Evolutionary conservation across 164 flowering plant genomes (phyloP).

Genomic region (Chimonanthus praecox): DNA sequence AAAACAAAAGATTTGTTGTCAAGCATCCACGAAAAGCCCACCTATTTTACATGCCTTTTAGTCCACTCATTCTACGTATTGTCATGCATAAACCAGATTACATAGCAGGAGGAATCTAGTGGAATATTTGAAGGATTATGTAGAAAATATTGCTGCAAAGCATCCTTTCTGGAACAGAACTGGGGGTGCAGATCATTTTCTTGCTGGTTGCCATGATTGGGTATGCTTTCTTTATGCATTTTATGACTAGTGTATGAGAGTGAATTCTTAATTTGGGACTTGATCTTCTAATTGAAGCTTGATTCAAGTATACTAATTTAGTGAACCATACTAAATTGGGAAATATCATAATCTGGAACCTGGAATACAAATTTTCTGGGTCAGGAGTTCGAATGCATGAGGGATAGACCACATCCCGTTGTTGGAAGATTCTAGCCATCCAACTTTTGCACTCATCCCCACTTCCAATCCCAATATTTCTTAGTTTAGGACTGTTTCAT

Average conservation of each 20-base stretch:
- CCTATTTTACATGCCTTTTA: constrained; percentile 13
- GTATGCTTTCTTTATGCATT: constrained; percentile 9
- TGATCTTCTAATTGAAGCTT: neutral
- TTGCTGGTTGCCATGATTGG: constrained; percentile 45
- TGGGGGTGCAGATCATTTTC: constrained; percentile 34
- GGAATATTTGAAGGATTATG: constrained; percentile 2
- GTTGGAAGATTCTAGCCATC: too few relatives aligned
- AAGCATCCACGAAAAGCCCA: constrained; percentile 11
- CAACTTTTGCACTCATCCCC: too few relatives aligned
- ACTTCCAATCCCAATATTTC: neutral
- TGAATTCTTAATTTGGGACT: neutral
- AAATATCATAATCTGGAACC: too few relatives aligned
- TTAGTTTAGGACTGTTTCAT: neutral
- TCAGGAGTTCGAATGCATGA: too few relatives aligned
- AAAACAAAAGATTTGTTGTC: constrained; percentile 10
- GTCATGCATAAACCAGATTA: constrained; percentile 2
- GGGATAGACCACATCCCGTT: too few relatives aligned
- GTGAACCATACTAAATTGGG: neutral
- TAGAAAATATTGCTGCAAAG: constrained; percentile 16
- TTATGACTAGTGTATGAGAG: too few relatives aligned
- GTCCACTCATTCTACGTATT: constrained; percentile 2
- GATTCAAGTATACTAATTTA: neutral
- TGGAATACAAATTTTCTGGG: too few relatives aligned
- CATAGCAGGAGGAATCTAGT: neutral
- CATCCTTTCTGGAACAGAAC: constrained; percentile 35